phyloP scores from a whole-genome alignment of 1,284 basidiomycete genomes.

The Ustilago curta region DNA sequence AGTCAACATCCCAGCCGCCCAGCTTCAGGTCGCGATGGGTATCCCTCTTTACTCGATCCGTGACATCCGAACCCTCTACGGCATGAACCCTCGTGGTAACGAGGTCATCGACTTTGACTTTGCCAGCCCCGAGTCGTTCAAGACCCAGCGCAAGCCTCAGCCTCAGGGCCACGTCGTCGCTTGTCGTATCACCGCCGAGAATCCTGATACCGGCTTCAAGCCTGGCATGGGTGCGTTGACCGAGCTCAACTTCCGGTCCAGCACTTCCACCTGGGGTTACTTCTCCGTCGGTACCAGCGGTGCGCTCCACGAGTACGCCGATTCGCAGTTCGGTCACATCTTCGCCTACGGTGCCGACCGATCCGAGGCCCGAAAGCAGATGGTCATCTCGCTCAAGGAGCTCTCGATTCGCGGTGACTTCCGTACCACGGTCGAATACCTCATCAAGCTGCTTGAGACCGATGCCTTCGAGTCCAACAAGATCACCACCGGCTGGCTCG shows the following conservation, averaged over 20 bases:
- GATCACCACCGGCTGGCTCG: conserved; percentile 98
- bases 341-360: conserved; percentile 99
- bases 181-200: conserved; percentile 99
- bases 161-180: conserved; percentile 99
- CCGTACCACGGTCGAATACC: conserved; percentile 92
- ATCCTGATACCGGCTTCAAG: conserved; percentile 99
- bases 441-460: conserved; percentile 96
- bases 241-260: conserved; percentile 99
- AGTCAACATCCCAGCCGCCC: conserved; percentile 96
- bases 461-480: conserved; percentile 97
- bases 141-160: conserved; percentile 91
- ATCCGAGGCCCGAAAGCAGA: conserved; percentile 94
- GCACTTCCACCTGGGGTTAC: conserved; percentile 88
- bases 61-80: conserved; percentile 96
- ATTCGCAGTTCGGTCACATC: conserved; percentile 87
- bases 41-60: conserved; percentile 94
- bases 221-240: conserved; percentile 96
- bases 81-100: conserved; percentile 70
- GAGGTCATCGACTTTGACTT: conserved; percentile 86
- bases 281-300: conserved; percentile 96
- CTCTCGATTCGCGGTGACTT: conserved; percentile 99
- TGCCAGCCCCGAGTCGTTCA: conserved; percentile 79
- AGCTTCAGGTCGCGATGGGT: conserved; percentile 98
- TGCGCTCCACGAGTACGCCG: conserved; percentile 96
- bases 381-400: conserved; percentile 99